Evolutionary conservation across 2,329 filamentous ascomycete species (phyloP).

Genomic region (Penicillium freii): DNA sequence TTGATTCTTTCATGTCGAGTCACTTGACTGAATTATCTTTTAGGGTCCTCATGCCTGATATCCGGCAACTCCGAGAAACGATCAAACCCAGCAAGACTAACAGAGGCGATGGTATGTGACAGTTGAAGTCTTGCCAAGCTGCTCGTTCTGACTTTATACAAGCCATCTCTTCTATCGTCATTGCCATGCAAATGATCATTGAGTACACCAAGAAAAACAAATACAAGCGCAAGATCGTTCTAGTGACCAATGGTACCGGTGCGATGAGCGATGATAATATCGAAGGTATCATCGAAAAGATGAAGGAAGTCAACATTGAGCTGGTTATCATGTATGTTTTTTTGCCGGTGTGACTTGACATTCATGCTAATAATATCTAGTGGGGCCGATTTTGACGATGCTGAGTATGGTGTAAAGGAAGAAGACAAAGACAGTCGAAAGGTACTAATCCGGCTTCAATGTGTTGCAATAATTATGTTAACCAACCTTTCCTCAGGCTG

Average conservation of each 20-base stretch:
- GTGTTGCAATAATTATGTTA: not conserved
- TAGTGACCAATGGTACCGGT: constrained; percentile 79
- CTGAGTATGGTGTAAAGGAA: constrained; percentile 87
- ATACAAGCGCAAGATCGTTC: constrained; percentile 73
- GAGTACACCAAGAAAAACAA: constrained; percentile 77
- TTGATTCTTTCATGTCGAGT: constrained; percentile 31
- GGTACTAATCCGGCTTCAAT: constrained; percentile 41
- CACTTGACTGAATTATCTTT: constrained; percentile 8
- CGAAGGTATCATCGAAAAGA: constrained; percentile 66
- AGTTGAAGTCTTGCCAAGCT: not conserved
- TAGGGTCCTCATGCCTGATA: constrained; percentile 64
- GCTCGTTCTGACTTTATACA: constrained; percentile 13
- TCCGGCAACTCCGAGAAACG: constrained; percentile 62
- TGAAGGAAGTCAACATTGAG: constrained; percentile 74
- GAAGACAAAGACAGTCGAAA: constrained; percentile 75
- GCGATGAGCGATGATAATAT: constrained; percentile 70
- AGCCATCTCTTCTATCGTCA: constrained; percentile 77
- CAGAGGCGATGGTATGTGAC: constrained; percentile 65
- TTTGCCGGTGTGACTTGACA: not conserved
- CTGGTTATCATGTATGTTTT: constrained; percentile 70
- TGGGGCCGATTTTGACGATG: constrained; percentile 90
- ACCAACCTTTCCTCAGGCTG: constrained; percentile 45
- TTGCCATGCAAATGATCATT: constrained; percentile 84
- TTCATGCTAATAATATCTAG: constrained; percentile 46
- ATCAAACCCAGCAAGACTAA: constrained; percentile 68